Evolutionary conservation across 495 filamentous ascomycete species (phyloP), one percentile per base, ranked within the genome.

Genomic region (Aspergillus sclerotioniger): DNA sequence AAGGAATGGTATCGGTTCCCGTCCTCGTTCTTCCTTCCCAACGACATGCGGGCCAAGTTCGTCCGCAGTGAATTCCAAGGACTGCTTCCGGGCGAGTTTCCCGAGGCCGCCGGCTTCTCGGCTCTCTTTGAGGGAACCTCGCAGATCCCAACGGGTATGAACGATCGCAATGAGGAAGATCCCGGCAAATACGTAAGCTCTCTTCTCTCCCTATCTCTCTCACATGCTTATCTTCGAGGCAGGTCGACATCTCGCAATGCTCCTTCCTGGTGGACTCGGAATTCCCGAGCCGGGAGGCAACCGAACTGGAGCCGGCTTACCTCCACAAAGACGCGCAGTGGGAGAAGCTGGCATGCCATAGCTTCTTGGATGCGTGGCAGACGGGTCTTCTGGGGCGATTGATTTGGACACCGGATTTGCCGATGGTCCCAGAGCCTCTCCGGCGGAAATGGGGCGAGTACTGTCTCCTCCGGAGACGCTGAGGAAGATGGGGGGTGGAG

Each of bases 1-100:
- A 98, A 97, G 69, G 95, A 99, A 69, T 99, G 95, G 95, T 97
- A 99, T 68, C 90, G 95, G 48, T 99, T 96, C 66, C 95, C 95
- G 10, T 92, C 90, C 13, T 92, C 90, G 5, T 98, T 92, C 74
- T 90, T 92, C 69, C 79, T 99, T 0, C 95, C 95, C 0, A 70
- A 85, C 7, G 80, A 80, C 45, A 87, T 92, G 80, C 82, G 82
- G 43, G 90, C 90, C 57, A 95, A 90, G 59, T 98, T 96, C 62
- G 76, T 99, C 51, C 88, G 87, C 62, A 94, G 90, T 64, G 90
- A 90, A 57, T 99, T 99, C 73, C 79, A 81, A 25, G 95, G 95
- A 9, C 72, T 99, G 39, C 79, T 99, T 21, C 95, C 95, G 2
- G 95, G 95, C 5, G 89, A 95, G 66, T 99, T 98, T 69, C 80